A percentile compares a stretch with the other conserved stretches of the same genome.
Conservation (phyloP, 768 basidiomycete genomes). For the Tubosaeta sp. region DNA sequence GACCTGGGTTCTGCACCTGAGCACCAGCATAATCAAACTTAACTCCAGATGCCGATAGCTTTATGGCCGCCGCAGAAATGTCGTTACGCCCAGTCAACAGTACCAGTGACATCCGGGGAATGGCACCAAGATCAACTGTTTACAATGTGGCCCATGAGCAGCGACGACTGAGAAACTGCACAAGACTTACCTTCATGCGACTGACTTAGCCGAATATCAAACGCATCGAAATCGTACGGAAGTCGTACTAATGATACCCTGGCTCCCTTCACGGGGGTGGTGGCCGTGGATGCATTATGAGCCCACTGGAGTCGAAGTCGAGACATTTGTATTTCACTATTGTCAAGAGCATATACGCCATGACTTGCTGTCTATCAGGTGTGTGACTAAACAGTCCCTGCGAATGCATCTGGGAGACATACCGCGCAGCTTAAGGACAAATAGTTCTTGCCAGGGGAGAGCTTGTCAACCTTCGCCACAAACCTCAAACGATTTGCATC, state of each 20-base stretch:
- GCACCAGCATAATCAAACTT: constrained; percentile 44
- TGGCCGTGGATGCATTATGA: constrained; percentile 33
- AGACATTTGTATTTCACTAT: constrained; percentile 61
- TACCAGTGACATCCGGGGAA: constrained; percentile 49
- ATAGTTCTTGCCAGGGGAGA: constrained; percentile 57
- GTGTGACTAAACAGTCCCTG: background rate
- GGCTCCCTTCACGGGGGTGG: constrained; percentile 24
- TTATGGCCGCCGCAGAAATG: constrained; percentile 49
- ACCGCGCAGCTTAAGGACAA: constrained; percentile 72
- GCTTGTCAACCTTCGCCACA: constrained; percentile 33
- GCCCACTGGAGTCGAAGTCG: constrained; percentile 65
- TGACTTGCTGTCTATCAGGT: constrained; percentile 51
- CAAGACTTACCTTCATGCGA: constrained; percentile 36
- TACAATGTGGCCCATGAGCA: constrained; percentile 6
- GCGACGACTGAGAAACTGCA: constrained; percentile 12
- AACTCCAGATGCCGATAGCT: constrained; percentile 49
- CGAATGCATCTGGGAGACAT: constrained; percentile 25
- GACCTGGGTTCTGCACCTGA: constrained; percentile 35
- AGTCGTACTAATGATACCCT: constrained; percentile 51
- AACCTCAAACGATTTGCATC: constrained; percentile 64
- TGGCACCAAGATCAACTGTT: constrained; percentile 63
- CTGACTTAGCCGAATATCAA: constrained; percentile 61
- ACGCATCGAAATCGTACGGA: constrained; percentile 54
- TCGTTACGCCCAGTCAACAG: constrained; percentile 70
- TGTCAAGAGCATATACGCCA: constrained; percentile 67